These are phyloP conservation scores for Colletotrichum eleusines DNA, from an alignment of 2,329 filamentous ascomycete species.

Conservation along the genomic window DNA sequence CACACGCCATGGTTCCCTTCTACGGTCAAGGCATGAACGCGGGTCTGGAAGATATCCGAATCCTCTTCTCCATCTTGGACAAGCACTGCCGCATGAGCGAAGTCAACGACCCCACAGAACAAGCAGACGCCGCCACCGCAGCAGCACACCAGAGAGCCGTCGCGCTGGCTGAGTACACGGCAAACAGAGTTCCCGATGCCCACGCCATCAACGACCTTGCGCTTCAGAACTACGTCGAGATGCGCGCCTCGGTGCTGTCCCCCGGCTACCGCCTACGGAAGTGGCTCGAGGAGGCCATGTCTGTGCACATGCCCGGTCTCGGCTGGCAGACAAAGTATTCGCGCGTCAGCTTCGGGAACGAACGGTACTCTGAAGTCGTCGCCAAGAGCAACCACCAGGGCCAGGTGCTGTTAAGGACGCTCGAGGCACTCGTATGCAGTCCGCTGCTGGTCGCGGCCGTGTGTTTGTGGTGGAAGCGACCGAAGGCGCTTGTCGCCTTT, in stretches of 20 bases:
- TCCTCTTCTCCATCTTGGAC: conserved; percentile 87
- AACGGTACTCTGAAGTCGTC: conserved; percentile 88
- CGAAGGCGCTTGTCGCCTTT: conserved; percentile 27
- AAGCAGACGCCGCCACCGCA: conserved; percentile 62
- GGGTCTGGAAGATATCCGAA: conserved; percentile 91
- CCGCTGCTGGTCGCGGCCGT: conserved; percentile 36
- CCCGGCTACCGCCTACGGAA: conserved; percentile 85
- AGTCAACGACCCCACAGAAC: conserved; percentile 55
- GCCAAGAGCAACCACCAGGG: conserved; percentile 77
- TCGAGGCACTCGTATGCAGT: conserved; percentile 38
- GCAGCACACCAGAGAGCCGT: conserved; percentile 71
- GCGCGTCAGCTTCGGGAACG: conserved; percentile 92
- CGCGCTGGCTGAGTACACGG: conserved; percentile 82
- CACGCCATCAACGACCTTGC: conserved; percentile 94
- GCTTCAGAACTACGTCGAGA: conserved; percentile 91
- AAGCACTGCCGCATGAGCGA: conserved; percentile 65
- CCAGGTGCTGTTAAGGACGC: conserved; percentile 61
- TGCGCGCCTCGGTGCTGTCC: conserved; percentile 87
- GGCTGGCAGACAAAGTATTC: conserved; percentile 96
- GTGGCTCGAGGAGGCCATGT: conserved; percentile 85
- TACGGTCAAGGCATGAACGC: conserved; percentile 99
- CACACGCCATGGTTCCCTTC: conserved; percentile 98
- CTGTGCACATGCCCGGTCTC: conserved; percentile 78
- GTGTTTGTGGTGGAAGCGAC: conserved; percentile 42
- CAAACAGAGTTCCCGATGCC: conserved; percentile 79